These are phyloP conservation scores for Eucalyptus camaldulensis DNA, from an alignment of 345 rosid genomes.

Conservation along the genomic window DNA sequence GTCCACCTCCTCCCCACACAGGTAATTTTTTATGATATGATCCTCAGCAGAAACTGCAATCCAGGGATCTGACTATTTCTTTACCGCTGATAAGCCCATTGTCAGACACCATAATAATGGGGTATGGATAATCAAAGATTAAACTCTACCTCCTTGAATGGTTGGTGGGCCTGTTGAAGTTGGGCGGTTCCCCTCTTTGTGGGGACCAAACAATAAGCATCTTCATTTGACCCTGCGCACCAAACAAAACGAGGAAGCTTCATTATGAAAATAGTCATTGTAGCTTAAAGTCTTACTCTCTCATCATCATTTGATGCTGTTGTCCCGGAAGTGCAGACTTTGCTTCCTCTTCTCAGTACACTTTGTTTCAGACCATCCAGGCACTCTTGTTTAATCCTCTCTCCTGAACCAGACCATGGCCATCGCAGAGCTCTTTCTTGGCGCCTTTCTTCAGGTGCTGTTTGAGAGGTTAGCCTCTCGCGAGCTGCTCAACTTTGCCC, in stretches of 20 bases:
- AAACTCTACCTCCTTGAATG: not conserved
- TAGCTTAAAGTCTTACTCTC: not conserved
- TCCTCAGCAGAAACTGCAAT: not conserved
- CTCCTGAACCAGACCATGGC: not conserved
- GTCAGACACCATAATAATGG: not conserved
- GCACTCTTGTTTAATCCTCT: not conserved
- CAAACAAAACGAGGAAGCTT: not conserved
- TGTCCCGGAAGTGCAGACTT: not conserved
- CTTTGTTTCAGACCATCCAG: not conserved
- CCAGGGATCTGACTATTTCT: not conserved
- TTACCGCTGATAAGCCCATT: not conserved
- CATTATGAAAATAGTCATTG: not conserved
- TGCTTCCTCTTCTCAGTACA: not conserved
- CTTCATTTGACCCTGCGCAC: not conserved
- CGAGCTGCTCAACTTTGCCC: not conserved
- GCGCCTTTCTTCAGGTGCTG: not conserved
- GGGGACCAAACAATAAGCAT: not conserved
- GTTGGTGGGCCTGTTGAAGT: not conserved
- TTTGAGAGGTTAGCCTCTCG: not conserved
- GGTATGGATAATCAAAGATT: not conserved
- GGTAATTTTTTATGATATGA: not conserved
- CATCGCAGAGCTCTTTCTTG: not conserved
- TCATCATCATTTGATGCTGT: not conserved
- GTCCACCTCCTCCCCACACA: not conserved
- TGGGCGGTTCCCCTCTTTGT: not conserved